Base-by-base conservation (phyloP, 2,329 filamentous ascomycete species). In the Penicillium sp. region DNA sequence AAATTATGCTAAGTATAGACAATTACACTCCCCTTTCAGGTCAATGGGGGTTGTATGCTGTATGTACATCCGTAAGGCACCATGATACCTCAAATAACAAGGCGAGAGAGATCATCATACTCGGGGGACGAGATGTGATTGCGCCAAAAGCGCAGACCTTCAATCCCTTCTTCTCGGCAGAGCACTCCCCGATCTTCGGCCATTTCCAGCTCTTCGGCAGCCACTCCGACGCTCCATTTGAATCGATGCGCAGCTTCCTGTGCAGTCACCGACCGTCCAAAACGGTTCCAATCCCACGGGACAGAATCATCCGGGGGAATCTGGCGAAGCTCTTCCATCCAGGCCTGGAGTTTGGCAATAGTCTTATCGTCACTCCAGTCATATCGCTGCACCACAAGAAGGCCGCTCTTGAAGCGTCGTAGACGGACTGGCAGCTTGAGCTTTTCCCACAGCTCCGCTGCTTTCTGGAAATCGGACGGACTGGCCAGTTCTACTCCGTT, bases 201-300 rank as follows among this genome's bases (percentile, higher is more conserved):
- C 93, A 99, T 97, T 70, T 97, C 90, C 11, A 99, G 79, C 75
- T 99, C 94, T 71, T 97, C 94, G 56, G 88, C 89, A 1, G 94
- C 94, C 19, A 99, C 93, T 8, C 94, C 94, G 7, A 99, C 88
- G 70, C 94, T 97, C 94, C 94, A 99, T 6, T 92, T 90, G 73
- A 99, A 99, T 46, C 85, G 81, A 71, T 95, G 90, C 0, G 94
- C 94, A 0, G 86, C 84, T 67, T 97, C 92, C 68, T 94, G 90
- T 1, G 91, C 91, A 13, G 91, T 97, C 27, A 97, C 86, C 9
- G 94, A 91, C 52, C 87, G 83, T 0, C 94, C 92, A 70, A 91
- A 97, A 38, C 78, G 66, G 43, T 79, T 79, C 88, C 87, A 90
- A 65, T 95, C 87, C 89, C 89, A 94, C 0, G 80, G 64, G 32